Evolutionary conservation across 2,329 filamentous ascomycete species (phyloP), one percentile per base, ranked within the genome.

Genomic region (Colletotrichum cordylinicola): DNA sequence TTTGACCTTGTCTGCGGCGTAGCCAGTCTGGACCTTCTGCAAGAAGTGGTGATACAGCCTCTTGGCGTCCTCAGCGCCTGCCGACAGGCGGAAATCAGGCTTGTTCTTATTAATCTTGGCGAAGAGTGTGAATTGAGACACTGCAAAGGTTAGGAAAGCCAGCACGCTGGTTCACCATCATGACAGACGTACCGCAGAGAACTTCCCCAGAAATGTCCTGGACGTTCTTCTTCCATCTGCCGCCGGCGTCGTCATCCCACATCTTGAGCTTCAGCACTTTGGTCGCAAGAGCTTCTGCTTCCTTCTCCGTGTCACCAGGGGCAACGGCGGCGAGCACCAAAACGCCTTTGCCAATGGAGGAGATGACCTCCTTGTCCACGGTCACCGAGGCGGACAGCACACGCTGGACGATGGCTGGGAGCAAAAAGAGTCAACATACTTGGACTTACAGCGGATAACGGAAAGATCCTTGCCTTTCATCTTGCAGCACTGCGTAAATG

Each of bases 301-400:
- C 96, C 83, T 96, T 98, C 79, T 94, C 91, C 4, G 95, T 98
- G 82, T 99, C 97, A 70, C 96, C 94, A 55, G 95, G 96, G 37
- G 94, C 96, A 58, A 99, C 93, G 31, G 96, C 97, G 27, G 96
- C 96, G 83, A 99, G 94, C 37, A 98, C 95, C 8, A 99, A 89
- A 58, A 99, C 87, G 35, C 97, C 97, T 85, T 94, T 95, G 75
- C 95, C 95, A 81, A 99, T 98, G 4, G 94, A 94, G 2, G 97
- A 98, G 61, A 99, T 91, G 35, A 98, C 87, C 83, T 98, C 90
- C 82, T 95, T 94, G 82, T 99, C 96, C 68, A 99, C 96, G 2
- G 96, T 97, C 80, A 99, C 97, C 9, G 96, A 98, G 76, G 96
- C 96, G 58, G 96, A 98, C 76, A 98, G 92, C 67, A 99, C 97